A percentile compares a stretch with the other conserved stretches of the same genome.
Evolutionary conservation across 2,329 filamentous ascomycete species (phyloP).

Genomic region (Nemania sp.): DNA sequence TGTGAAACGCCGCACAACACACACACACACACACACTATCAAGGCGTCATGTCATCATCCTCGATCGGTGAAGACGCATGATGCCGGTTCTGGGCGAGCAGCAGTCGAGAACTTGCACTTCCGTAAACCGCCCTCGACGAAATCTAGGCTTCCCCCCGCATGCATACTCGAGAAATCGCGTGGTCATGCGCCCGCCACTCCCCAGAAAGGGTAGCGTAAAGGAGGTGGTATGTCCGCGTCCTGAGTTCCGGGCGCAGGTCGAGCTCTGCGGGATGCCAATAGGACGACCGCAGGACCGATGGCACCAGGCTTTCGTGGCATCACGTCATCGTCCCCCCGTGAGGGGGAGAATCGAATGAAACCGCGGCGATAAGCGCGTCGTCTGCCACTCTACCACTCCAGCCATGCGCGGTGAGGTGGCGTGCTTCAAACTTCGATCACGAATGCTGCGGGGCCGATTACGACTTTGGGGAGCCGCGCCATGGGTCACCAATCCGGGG

Average conservation of each 20-base stretch:
- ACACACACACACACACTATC: not conserved
- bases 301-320: slow-evolving; percentile 25
- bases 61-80: not conserved
- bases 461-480: not conserved
- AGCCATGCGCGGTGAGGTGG: not conserved
- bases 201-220: not conserved
- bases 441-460: not conserved
- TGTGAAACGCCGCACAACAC: too few relatives aligned
- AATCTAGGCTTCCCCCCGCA: too few relatives aligned
- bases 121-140: too few relatives aligned
- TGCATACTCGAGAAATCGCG: not conserved
- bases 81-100: not conserved
- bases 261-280: not conserved
- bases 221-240: too few relatives aligned
- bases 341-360: slow-evolving; percentile 9
- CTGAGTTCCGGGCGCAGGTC: not conserved
- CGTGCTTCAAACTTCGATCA: not conserved
- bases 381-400: not conserved
- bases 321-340: slow-evolving; percentile 29
- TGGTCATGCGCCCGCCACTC: not conserved
- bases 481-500: too few relatives aligned
- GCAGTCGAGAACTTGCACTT: too few relatives aligned
- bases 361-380: slow-evolving; percentile 14
- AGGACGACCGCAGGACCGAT: slow-evolving; percentile 3
- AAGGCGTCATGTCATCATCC: not conserved